A percentile compares a stretch with the other conserved stretches of the same genome.
These are phyloP conservation scores for Phytophthora melonis DNA, from an alignment of 352 stramenopile genomes.

Conservation along the genomic window DNA sequence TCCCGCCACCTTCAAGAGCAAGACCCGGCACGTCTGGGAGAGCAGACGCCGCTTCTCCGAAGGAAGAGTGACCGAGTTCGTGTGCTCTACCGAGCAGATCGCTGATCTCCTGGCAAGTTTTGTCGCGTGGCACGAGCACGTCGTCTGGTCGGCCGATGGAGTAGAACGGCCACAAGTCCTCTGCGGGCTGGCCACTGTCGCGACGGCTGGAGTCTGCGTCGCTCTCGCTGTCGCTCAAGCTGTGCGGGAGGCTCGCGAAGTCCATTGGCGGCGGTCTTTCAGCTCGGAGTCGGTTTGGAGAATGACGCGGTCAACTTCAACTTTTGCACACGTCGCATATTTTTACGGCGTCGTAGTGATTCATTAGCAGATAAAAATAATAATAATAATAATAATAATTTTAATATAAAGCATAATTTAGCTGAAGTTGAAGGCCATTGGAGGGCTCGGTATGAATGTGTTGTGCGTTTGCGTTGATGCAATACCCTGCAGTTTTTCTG, in stretches of 20 bases:
- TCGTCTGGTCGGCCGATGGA: slow-evolving; percentile 1
- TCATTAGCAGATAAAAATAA: slow-evolving; percentile 3
- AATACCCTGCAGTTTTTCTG: too few species aligned
- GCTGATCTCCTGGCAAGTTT: slow-evolving; percentile 17
- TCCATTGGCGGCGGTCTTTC: background rate
- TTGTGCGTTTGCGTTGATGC: too few species aligned
- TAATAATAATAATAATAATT: background rate
- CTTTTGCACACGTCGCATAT: slow-evolving; percentile 12
- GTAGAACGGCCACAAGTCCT: slow-evolving; percentile 8
- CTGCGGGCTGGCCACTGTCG: background rate
- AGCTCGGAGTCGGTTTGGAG: background rate
- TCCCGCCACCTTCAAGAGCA: background rate
- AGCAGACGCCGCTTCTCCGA: background rate
- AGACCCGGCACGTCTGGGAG: slow-evolving; percentile 15
- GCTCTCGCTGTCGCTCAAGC: background rate
- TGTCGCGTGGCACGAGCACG: slow-evolving; percentile 2
- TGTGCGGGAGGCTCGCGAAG: background rate
- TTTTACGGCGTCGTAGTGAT: slow-evolving; percentile 9
- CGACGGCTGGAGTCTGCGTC: background rate
- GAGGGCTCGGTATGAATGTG: too few species aligned
- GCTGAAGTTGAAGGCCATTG: too few species aligned
- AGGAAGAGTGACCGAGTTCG: background rate
- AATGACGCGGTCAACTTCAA: slow-evolving; percentile 14
- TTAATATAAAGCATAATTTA: too few species aligned
- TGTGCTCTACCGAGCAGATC: slow-evolving; percentile 11